Evolutionary conservation across 2,329 filamentous ascomycete species (phyloP), one percentile per base, ranked within the genome.

Genomic region (Alternaria sp.): DNA sequence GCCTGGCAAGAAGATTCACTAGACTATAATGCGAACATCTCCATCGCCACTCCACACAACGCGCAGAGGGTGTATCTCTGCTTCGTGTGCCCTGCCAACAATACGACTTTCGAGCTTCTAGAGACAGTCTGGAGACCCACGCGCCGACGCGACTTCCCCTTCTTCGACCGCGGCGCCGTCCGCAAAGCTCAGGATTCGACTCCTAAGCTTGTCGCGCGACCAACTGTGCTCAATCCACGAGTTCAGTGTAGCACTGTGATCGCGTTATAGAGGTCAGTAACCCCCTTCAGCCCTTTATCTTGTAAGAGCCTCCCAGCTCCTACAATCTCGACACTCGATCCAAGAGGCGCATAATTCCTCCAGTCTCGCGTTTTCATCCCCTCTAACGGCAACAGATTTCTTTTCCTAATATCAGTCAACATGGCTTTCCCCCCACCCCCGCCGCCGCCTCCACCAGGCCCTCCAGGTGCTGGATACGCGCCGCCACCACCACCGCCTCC

Each of bases 401-500:
- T 30, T 26, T 30, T 12, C 25, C 23, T 45, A 37, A 55, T 33
- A 37, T 12, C 58, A 58, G 57, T 55, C 64, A 67, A 55, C 14
- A 76, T 76, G 74, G 66, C 70, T 53, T 72, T 72, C n/a, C 72
- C 68, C 60, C 73, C 72, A 21, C 74, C 73, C 0, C 72, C 72
- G 10, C 74, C 74, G 14, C 66, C 69, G 12, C 75, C 71, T 61
- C 75, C 74, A 9, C 71, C 75, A 55, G 73, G 71, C 6, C 68
- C 71, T 14, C 71, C 73, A 45, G 74, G 71, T 14, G 64, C 69
- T 55, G 68, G 66, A 11, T 76, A 70, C 66, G 68, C 67, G 23
- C 72, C 70, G 23, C 76, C 89, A 71, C 72, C 72, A 14, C 74
- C 74, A 11, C 65, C 68, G 8, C 75, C 71, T 61, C 75, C 74